Evolutionary conservation across 2,329 filamentous ascomycete genomes (phyloP), one percentile per base, ranked within the genome.

Genomic region (Colletotrichum gloeosporioides): DNA sequence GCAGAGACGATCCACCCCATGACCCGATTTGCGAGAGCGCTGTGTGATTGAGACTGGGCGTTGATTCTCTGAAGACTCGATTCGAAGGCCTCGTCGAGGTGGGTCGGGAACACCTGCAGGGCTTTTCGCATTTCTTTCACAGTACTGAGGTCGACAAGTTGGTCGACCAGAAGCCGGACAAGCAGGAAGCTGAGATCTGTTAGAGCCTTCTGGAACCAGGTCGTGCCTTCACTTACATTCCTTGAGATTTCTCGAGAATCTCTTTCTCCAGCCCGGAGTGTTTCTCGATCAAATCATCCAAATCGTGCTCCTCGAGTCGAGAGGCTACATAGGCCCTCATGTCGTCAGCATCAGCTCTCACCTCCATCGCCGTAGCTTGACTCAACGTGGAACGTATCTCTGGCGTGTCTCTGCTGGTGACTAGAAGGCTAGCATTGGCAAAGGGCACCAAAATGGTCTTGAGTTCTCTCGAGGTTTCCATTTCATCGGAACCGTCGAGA

Each of bases 61-160:
- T n/a, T 0, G 8, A 44, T 44, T 6, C 39, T 44, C 18, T 44
- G 39, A 10, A 44, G 39, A 1, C 18, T 44, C 1, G 39, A 44
- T 12, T 44, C 39, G 18, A 44, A 44, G 4, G 39, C 39, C 1
- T 44, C 18, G 0, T 44, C 9, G 1, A 44, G 39, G 18, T 44
- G 39, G 1, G 1, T 44, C 0, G 39, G 39, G 3, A 3, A 44
- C 1, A 5, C 8, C 18, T 6, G 3, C 9, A 44, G 9, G 39
- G 9, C 39, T 1, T 44, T 44, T 1, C 39, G 18, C 39, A 49
- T 49, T 6, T 49, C 18, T n/a, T 49, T n/a, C 3, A 49, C 39
- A 1, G 1, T 49, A 22, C 18, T n/a, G 39, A 49, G 39, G 18
- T 49, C 39, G 0, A 49, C 39, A 1, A 49, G 39, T 1, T 49